These are phyloP conservation scores for Avena eriantha DNA, from an alignment of 176 grass and related monocot genomes.

Conservation along the genomic window DNA sequence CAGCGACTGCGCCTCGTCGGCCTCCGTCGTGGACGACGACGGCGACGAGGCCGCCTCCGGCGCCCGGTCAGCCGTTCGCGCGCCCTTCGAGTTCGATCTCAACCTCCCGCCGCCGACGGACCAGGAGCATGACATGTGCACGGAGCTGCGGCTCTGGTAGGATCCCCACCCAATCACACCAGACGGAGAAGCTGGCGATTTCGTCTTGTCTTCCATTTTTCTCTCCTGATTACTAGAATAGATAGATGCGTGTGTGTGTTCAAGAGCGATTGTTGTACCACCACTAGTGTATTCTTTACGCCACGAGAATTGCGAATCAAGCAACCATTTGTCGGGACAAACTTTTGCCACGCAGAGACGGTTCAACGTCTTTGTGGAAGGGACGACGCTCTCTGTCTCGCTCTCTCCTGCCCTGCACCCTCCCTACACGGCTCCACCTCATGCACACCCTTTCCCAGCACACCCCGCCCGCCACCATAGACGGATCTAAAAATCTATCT, in stretches of 20 bases:
- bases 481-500: no score
- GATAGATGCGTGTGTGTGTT: not conserved
- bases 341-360: not conserved
- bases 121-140: conserved; percentile 17
- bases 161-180: not conserved
- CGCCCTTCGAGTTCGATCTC: conserved; percentile 46
- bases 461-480: no score
- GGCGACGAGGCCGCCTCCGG: conserved; percentile 52
- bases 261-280: conserved; percentile 12
- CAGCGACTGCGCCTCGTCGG: conserved; percentile 68
- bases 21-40: conserved; percentile 57
- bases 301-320: conserved; percentile 28
- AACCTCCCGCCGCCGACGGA: conserved; percentile 49
- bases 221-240: not conserved
- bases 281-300: conserved; percentile 16
- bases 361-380: no score
- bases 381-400: no score
- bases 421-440: no score
- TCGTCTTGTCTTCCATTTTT: not conserved
- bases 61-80: not conserved
- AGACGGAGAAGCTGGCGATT: conserved; percentile 13
- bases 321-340: not conserved
- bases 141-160: conserved; percentile 54
- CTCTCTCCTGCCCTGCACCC: no score
- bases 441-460: no score